These are phyloP conservation scores for Astrephomene gubernaculifera DNA, from an alignment of 139 green algal species.

Conservation along the genomic window DNA sequence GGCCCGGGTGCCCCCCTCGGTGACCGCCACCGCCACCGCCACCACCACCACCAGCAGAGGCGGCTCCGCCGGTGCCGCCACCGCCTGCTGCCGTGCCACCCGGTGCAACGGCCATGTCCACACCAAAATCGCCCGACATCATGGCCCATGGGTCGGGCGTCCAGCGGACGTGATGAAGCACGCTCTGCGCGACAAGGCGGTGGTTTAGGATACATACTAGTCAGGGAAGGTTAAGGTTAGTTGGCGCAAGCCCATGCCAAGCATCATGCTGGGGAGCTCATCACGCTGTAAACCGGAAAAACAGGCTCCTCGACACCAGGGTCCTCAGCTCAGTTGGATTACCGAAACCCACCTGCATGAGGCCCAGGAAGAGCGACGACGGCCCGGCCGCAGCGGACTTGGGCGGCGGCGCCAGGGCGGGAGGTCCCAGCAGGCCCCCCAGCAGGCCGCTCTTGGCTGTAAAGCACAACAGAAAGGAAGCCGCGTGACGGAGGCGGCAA, in stretches of 20 bases:
- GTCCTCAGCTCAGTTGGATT: too few species aligned
- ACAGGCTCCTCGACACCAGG: not conserved
- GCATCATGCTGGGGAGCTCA: too few species aligned
- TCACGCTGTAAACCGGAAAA: too few species aligned
- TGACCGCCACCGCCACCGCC: not conserved
- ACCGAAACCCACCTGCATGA: slow-evolving; percentile 30
- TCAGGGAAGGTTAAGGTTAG: too few species aligned
- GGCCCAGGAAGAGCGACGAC: slow-evolving; percentile 37
- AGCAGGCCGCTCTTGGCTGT: slow-evolving; percentile 45
- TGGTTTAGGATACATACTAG: too few species aligned
- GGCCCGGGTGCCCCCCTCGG: not conserved
- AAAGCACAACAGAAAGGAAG: too few species aligned
- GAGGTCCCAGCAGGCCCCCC: slow-evolving; percentile 6
- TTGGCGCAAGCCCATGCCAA: too few species aligned
- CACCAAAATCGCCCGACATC: slow-evolving; percentile 1
- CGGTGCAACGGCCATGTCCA: not conserved
- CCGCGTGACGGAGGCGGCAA: too few species aligned
- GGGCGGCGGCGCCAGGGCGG: slow-evolving; percentile 21
- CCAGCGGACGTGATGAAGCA: slow-evolving; percentile 55
- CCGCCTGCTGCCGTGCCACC: not conserved
- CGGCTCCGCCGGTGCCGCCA: not conserved
- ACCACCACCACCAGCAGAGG: not conserved
- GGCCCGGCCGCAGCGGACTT: not conserved
- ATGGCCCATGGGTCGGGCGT: slow-evolving; percentile 61
- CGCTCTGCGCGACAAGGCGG: slow-evolving; percentile 14